A percentile compares a stretch with the other conserved stretches of the same genome.
Conservation (phyloP, 352 stramenopile genomes). For the Paralagenidium karlingii region DNA sequence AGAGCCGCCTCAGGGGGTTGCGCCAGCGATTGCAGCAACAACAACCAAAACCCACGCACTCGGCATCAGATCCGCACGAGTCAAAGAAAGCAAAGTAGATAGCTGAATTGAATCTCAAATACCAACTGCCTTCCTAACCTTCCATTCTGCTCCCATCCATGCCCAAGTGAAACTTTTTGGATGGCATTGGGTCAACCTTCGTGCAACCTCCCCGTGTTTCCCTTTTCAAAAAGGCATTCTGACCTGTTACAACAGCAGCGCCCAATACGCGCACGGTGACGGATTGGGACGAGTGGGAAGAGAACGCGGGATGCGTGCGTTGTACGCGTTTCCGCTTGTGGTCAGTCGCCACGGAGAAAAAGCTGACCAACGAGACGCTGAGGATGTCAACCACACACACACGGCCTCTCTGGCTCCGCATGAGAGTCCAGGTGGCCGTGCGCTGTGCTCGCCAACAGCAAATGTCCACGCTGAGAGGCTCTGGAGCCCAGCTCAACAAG, state of each 20-base stretch:
- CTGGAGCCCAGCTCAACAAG: too few relatives aligned
- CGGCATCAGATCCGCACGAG: not conserved
- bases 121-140: slow-evolving; percentile 2
- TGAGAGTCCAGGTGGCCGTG: too few relatives aligned
- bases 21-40: slow-evolving; percentile 3
- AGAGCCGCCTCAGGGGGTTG: slow-evolving; percentile 2
- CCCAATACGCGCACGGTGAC: slow-evolving; percentile 2
- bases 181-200: slow-evolving; percentile 13
- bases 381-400: slow-evolving; percentile 2
- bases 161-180: not conserved
- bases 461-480: too few relatives aligned
- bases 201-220: slow-evolving; percentile 13
- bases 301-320: slow-evolving; percentile 2
- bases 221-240: slow-evolving; percentile 10
- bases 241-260: too few relatives aligned
- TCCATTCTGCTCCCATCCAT: slow-evolving; percentile 3
- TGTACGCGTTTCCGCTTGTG: slow-evolving; percentile 3
- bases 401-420: slow-evolving; percentile 3
- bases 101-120: slow-evolving; percentile 4
- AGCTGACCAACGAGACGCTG: slow-evolving; percentile 2
- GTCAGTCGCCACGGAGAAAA: too few relatives aligned
- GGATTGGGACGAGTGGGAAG: slow-evolving; percentile 5
- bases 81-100: not conserved
- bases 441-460: too few relatives aligned
- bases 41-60: slow-evolving; percentile 3